Evolutionary conservation across 176 grass and related monocot species (phyloP), one percentile per base, ranked within the genome.

Genomic region (Carex kokanica): DNA sequence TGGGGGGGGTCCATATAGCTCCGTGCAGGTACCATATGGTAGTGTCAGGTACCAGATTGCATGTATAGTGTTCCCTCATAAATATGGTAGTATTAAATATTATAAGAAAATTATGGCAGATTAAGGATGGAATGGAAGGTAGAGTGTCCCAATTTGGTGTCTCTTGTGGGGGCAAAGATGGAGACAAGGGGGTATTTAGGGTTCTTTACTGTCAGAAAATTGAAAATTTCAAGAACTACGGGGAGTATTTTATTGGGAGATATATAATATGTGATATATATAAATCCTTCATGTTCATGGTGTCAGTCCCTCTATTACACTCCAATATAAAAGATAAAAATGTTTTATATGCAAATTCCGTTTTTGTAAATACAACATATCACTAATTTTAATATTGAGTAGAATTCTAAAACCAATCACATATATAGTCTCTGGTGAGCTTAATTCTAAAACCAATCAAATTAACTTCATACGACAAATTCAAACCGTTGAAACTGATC

Each of bases 71-170:
- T 64, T 3, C 17, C 56, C 56, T 59, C 20, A 18, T 59, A n/a
- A 59, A 20, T 59, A 59, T 59, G 56, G 65, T 38, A 69, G 65
- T 69, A 69, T 69, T 27, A 69, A 21, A 16, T 49, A 43, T 9
- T 74, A 74, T 12, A 49, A 74, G 34, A 74, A 43, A 43, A 74
- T 41, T 64, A 5, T 64, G 61, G 24, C 61, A 27, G 43, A 74
- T 74, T 74, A 74, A 43, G 20, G 43, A 12, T 74, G 36, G 18
- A 74, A 78, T 78, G 43, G 73, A 78, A 78, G 47, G 73, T 54
- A 21, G n/a, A 16, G 45, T 58, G 77, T 60, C 54, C 49, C 77
- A 79, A 53, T 60, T 60, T 18, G 18, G 8, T n/a, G n/a, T 79
- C 52, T 1, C 15, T 38, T 23, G n/a, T 60, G 3, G 77, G 53